Evolutionary conservation across 495 filamentous ascomycete species (phyloP), one percentile per base, ranked within the genome.

Genomic region (Hypoxylon rickii): DNA sequence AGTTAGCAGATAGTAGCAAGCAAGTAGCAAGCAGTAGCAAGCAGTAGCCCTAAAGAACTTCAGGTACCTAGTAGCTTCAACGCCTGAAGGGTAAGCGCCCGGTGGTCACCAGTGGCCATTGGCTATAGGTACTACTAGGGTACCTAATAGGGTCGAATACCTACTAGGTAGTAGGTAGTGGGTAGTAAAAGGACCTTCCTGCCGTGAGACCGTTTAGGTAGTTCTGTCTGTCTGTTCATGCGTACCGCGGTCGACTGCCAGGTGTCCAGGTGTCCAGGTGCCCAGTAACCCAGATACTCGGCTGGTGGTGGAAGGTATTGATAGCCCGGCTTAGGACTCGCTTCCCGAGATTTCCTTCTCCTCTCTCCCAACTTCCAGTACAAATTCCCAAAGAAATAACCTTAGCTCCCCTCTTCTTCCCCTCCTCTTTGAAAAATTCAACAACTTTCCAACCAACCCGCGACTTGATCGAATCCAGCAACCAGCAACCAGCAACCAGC

Each of bases 321-420:
- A 53, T 49, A 51, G 24, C 53, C 52, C 52, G 24, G 22, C 20
- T 22, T 7, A 50, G 29, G 34, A 29, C 22, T 57, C 47, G 53
- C 53, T 49, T 50, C 44, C 59, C 58, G 58, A 55, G 45, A 46
- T 55, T 36, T 49, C 62, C 54, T 45, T 59, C 46, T 55, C 43
- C 38, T 16, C 41, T 21, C 41, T 29, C 24, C 24, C 10, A n/a
- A n/a, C 34, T 12, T 41, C 24, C 41, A 59, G 52, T 69, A 66
- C 66, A 69, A 69, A 69, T 69, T 69, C 50, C 13, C 43, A 44
- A 10, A 12, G 54, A 22, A 33, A 22, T 33, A 64, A 49, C n/a
- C n/a, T n/a, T n/a, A n/a, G 38, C 40, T 55, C 49, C 50, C 63
- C 63, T 51, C 51, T 55, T 51, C 51, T 46, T 41, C 50, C 19